phyloP scores from a whole-genome alignment of 1,284 basidiomycete species.

The Quambalaria eucalypti region DNA sequence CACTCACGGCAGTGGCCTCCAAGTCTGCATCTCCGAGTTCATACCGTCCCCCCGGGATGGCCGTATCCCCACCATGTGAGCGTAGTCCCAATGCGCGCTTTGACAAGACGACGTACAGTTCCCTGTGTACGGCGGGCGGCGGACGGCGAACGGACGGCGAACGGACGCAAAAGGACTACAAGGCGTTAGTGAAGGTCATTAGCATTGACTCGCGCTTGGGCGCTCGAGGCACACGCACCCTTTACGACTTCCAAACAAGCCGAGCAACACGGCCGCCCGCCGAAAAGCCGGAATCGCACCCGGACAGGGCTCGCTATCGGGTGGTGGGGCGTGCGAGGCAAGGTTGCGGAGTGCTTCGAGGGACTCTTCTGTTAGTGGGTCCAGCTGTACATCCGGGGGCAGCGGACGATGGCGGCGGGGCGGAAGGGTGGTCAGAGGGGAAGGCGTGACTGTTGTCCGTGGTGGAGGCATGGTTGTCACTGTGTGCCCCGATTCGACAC shows the following conservation, averaged over 20 bases:
- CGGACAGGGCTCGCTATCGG: slow-evolving; percentile 28
- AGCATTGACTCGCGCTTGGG: too few species aligned
- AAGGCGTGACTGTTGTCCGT: too few species aligned
- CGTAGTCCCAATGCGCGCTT: slow-evolving; percentile 22
- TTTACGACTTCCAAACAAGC: slow-evolving; percentile 28
- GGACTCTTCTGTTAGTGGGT: slow-evolving; percentile 12
- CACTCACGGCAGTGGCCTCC: slow-evolving; percentile 31
- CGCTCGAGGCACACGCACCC: slow-evolving; percentile 17
- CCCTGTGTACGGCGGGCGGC: slow-evolving; percentile 4
- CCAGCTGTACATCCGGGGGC: slow-evolving; percentile 2
- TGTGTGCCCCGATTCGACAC: too few species aligned
- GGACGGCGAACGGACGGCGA: neutral
- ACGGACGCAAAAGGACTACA: neutral
- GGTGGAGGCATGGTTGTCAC: too few species aligned
- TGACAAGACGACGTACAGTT: slow-evolving; percentile 37
- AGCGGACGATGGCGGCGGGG: too few species aligned
- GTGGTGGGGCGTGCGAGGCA: slow-evolving; percentile 9
- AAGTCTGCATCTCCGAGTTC: slow-evolving; percentile 30
- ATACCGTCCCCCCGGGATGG: slow-evolving; percentile 39
- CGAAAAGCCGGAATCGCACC: slow-evolving; percentile 30
- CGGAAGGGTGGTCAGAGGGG: too few species aligned
- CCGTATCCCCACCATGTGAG: slow-evolving; percentile 39
- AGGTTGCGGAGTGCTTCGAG: slow-evolving; percentile 20
- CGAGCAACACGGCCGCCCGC: slow-evolving; percentile 36
- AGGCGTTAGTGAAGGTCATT: neutral